These are phyloP conservation scores for Ogataea wickerhamii DNA, from an alignment of 805 yeast genomes.

Conservation along the genomic window DNA sequence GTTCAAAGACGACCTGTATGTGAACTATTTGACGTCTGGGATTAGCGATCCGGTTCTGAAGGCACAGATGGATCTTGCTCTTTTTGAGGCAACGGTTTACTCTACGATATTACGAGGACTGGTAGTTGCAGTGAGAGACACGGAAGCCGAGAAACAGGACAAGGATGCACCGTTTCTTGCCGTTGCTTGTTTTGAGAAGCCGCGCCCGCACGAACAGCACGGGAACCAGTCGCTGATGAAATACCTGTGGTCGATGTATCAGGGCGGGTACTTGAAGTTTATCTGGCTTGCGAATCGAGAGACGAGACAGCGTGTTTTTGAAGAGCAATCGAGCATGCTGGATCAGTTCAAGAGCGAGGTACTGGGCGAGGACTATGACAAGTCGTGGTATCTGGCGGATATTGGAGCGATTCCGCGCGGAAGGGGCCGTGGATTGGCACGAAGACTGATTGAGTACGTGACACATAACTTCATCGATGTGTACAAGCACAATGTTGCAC, in stretches of 20 bases:
- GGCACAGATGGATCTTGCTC: constrained; percentile 43
- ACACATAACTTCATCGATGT: constrained; percentile 42
- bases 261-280: constrained; percentile 32
- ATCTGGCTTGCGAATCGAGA: constrained; percentile 36
- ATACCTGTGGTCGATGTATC: constrained; percentile 32
- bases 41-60: constrained; percentile 34
- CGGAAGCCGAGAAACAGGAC: constrained; percentile 39
- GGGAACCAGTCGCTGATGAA: constrained; percentile 30
- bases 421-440: constrained; percentile 57
- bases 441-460: constrained; percentile 47
- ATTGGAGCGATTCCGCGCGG: constrained; percentile 55
- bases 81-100: constrained; percentile 52
- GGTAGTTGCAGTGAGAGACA: constrained; percentile 48
- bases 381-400: constrained; percentile 57
- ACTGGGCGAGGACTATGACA: constrained; percentile 37
- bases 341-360: constrained; percentile 41
- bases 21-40: constrained; percentile 45
- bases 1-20: constrained; percentile 53
- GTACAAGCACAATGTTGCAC: constrained; percentile 17
- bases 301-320: constrained; percentile 47
- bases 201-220: constrained; percentile 17
- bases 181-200: constrained; percentile 48
- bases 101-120: constrained; percentile 49
- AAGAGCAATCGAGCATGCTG: constrained; percentile 47
- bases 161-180: constrained; percentile 46